Evolutionary conservation across 495 filamentous ascomycete species (phyloP).

Genomic region (Neurospora cerealis): DNA sequence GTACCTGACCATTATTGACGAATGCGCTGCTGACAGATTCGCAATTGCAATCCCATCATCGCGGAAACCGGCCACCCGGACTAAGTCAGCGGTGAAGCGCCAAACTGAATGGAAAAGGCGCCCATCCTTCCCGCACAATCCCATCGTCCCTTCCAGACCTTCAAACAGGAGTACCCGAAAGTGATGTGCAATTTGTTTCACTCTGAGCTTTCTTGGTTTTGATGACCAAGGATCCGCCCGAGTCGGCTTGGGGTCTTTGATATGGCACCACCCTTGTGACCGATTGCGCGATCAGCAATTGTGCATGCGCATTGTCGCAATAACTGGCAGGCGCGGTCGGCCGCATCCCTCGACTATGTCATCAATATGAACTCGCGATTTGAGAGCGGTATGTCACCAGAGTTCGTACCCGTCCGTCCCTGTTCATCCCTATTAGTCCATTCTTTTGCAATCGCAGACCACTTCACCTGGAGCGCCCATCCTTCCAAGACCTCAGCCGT

Average conservation of each 20-base stretch:
- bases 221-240: background rate
- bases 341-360: background rate
- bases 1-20: background rate
- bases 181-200: background rate
- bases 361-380: slow-evolving; percentile 15
- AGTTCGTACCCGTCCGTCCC: background rate
- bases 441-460: background rate
- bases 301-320: background rate
- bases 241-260: background rate
- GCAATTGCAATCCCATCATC: background rate
- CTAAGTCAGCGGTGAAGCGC: background rate
- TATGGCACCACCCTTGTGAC: slow-evolving; percentile 23
- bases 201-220: background rate
- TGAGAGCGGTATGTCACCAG: slow-evolving; percentile 15
- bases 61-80: background rate
- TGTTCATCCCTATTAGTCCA: background rate
- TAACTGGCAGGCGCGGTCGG: background rate
- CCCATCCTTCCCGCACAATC: background rate
- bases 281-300: slow-evolving; percentile 24
- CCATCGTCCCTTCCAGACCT: background rate
- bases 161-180: background rate
- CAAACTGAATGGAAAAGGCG: background rate
- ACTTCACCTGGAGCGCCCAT: background rate
- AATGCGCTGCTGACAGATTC: background rate
- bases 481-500: background rate